These are phyloP conservation scores for Podaxis rugospora DNA, from an alignment of 768 basidiomycete genomes.

Conservation along the genomic window DNA sequence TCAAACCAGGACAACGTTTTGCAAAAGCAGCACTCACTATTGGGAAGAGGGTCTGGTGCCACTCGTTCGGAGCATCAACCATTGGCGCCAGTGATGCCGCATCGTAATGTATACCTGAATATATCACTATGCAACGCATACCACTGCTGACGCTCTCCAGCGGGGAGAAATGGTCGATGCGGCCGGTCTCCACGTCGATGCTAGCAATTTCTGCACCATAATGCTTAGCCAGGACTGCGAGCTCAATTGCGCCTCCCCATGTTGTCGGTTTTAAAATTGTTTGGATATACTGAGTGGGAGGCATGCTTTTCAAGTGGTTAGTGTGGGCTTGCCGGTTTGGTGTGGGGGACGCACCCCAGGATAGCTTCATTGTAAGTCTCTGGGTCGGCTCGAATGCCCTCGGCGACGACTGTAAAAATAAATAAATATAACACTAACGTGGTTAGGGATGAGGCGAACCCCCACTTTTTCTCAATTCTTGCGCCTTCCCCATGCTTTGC, in stretches of 20 bases:
- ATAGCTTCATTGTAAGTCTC: constrained; percentile 80
- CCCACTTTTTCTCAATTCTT: constrained; percentile 70
- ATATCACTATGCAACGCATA: constrained; percentile 72
- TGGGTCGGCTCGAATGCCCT: constrained; percentile 69
- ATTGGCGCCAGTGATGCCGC: constrained; percentile 80
- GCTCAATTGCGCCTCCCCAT: constrained; percentile 97
- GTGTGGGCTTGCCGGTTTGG: background rate
- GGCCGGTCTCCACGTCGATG: constrained; percentile 88
- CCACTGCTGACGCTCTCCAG: constrained; percentile 31
- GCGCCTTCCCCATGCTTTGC: constrained; percentile 71
- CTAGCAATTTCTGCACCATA: constrained; percentile 84
- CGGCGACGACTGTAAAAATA: constrained; percentile 63
- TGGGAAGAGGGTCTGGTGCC: constrained; percentile 86
- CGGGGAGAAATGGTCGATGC: constrained; percentile 78
- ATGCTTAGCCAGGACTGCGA: constrained; percentile 78
- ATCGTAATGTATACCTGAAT: constrained; percentile 97
- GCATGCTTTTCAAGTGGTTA: constrained; percentile 25
- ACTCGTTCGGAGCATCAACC: constrained; percentile 71
- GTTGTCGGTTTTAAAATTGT: constrained; percentile 76
- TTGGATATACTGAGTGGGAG: constrained; percentile 68
- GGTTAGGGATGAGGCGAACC: constrained; percentile 6
- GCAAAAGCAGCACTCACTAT: constrained; percentile 32
- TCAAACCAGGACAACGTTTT: background rate
- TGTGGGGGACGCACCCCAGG: constrained; percentile 57
- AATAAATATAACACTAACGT: background rate